phyloP scores from a whole-genome alignment of 2,329 filamentous ascomycete species.

The Nigrospora osmanthi region DNA sequence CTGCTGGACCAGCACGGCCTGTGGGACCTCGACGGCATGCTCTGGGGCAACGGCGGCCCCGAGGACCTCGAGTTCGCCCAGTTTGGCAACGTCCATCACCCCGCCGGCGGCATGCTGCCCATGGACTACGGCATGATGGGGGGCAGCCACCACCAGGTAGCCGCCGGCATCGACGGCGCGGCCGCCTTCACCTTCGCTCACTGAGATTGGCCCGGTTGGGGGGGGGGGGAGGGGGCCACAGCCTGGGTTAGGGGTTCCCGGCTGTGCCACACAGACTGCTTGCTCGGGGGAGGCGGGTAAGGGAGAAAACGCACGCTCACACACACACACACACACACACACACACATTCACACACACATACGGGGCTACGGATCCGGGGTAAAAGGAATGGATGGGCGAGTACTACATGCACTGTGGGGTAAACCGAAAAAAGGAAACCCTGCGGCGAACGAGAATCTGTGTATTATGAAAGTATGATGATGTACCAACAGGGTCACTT shows the following conservation, averaged over 20 bases:
- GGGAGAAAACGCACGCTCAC: too few species aligned
- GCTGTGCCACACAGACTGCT: too few species aligned
- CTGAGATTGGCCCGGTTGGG: slow-evolving; percentile 12
- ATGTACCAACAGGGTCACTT: too few species aligned
- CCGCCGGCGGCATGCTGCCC: slow-evolving; percentile 22
- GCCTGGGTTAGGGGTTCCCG: not conserved
- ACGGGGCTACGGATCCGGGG: not conserved
- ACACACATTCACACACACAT: too few species aligned
- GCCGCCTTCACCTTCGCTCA: slow-evolving; percentile 33
- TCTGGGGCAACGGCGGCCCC: slow-evolving; percentile 32
- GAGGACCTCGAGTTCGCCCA: slow-evolving; percentile 28
- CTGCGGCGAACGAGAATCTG: not conserved
- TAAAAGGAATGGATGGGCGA: not conserved
- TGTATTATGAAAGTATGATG: not conserved
- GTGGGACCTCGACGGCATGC: slow-evolving; percentile 50
- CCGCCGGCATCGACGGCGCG: slow-evolving; percentile 26
- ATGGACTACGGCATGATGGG: slow-evolving; percentile 12
- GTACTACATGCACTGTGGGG: not conserved
- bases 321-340: too few species aligned
- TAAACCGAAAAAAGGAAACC: not conserved
- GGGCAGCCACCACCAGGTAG: slow-evolving; percentile 16
- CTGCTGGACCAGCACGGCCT: slow-evolving; percentile 45
- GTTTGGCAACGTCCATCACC: slow-evolving; percentile 17
- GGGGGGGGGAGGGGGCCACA: not conserved
- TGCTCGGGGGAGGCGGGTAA: too few species aligned